phyloP scores from a whole-genome alignment of 78 protist genomes.

The Speleostelium caveatum region DNA sequence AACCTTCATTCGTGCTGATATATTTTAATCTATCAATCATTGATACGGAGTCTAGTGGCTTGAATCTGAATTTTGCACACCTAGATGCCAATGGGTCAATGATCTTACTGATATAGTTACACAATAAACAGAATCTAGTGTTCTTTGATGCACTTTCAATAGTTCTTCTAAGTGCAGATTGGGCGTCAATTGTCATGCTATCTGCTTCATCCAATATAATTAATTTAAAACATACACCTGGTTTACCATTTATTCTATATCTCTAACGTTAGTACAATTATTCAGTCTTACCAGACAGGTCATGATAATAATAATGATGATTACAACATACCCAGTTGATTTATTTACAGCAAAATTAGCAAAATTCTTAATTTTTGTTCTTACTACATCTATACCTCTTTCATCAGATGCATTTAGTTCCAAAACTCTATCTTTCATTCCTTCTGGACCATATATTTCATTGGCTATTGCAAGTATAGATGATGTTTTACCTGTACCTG shows the following conservation, averaged over 20 bases:
- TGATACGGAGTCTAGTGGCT: conserved; percentile 85
- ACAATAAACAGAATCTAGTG: conserved; percentile 95
- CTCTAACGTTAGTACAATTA: too few species aligned
- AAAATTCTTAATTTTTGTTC: conserved; percentile 94
- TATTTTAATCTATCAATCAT: conserved; percentile 70
- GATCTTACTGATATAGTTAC: conserved; percentile 94
- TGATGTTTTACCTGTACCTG: conserved; percentile 99
- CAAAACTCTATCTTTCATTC: conserved; percentile 87
- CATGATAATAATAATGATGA: background rate
- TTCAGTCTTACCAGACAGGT: background rate
- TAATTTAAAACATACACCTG: conserved; percentile 89
- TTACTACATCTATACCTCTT: conserved; percentile 97
- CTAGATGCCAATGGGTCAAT: conserved; percentile 98
- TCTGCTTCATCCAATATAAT: conserved; percentile 99
- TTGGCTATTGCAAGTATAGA: conserved; percentile 94
- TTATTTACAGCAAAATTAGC: conserved; percentile 83
- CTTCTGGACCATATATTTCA: conserved; percentile 95
- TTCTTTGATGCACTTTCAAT: conserved; percentile 93
- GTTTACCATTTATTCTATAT: conserved; percentile 20
- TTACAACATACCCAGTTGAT: conserved; percentile 13
- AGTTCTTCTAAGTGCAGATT: conserved; percentile 93
- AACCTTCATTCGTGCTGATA: conserved; percentile 82
- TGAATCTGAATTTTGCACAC: conserved; percentile 99
- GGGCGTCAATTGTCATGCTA: conserved; percentile 98
- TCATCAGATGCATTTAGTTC: conserved; percentile 99